Evolutionary conservation across 306 rosid species (phyloP), one percentile per base, ranked within the genome.

Genomic region (Sesbania bispinosa): DNA sequence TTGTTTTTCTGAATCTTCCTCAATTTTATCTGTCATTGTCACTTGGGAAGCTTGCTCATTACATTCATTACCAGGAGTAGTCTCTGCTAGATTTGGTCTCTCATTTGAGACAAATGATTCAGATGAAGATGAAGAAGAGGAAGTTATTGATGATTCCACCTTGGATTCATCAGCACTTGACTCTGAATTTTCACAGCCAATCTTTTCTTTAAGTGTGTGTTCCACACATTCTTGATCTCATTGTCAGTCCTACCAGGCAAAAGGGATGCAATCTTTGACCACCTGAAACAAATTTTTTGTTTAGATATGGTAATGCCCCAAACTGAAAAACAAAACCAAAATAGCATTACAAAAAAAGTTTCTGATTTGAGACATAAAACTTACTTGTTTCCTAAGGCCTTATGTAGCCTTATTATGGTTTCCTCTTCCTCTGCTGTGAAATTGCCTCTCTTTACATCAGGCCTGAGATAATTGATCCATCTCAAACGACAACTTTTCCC

Each of bases 401-500:
- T 60, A 42, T 90, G 98, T 4, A 94, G 71, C 50, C 68, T 82
- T 4, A 90, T 80, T 19, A 94, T 80, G 80, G 85, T 53, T 10
- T 86, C 89, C 30, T 94, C 97, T 75, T 94, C 98, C 42, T 87
- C 89, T 33, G 18, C 4, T 0, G 90, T 89, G 67, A 94, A 89
- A 70, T 85, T 83, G 36, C 98, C 98, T 53, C 98, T 78, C 81
- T 94, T 94, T 16, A 94, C 78, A 72, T 94, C 98, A 11, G 98
- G 98, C 50, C 97, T 85, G 3, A 94, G 90, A 79, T 94, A 94
- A 77, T 94, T 94, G 53, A 94, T 90, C 98, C 98, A 94, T 84
- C 98, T 94, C 78, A 94, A 42, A 21, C 98, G 97, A 74, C 98
- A 94, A 63, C 98, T 94, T 73, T 94, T 94, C 2, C 98, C 98